Percentiles rank a stretch among this genome's conserved stretches.
Evolutionary conservation across 257 asterid genomes (phyloP).

Genomic region (Henckelia pumila): DNA sequence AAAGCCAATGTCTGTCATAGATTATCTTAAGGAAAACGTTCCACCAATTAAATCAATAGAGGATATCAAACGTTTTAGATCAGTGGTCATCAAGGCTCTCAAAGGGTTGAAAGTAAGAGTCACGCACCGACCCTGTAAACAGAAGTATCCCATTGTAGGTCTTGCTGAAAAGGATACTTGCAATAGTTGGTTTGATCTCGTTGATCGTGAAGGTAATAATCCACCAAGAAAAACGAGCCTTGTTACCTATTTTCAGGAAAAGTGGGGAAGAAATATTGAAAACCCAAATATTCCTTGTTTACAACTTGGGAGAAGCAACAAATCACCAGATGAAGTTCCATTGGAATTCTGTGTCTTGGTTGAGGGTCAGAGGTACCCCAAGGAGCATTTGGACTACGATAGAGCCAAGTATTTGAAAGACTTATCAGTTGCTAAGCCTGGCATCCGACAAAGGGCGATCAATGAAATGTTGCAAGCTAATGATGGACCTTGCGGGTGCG

Average conservation of each 20-base stretch:
- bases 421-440: conserved; percentile 46
- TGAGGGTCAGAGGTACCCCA: conserved; percentile 62
- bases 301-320: conserved; percentile 44
- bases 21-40: conserved; percentile 43
- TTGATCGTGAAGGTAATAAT: conserved; percentile 27
- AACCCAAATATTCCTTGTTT: conserved; percentile 43
- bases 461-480: conserved; percentile 47
- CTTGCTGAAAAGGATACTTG: conserved; percentile 12
- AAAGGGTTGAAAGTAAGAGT: conserved; percentile 37
- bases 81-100: background rate
- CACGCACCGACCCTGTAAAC: conserved; percentile 35
- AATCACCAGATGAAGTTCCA: conserved; percentile 48
- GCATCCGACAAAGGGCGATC: conserved; percentile 38
- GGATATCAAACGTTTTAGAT: background rate
- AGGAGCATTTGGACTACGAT: conserved; percentile 45
- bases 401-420: conserved; percentile 30
- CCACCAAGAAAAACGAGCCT: conserved; percentile 20
- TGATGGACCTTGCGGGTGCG: conserved; percentile 82
- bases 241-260: conserved; percentile 46
- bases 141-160: conserved; percentile 30
- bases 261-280: conserved; percentile 21
- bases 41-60: background rate
- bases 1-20: conserved; percentile 31
- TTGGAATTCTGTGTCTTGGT: conserved; percentile 66
- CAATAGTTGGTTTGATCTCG: conserved; percentile 23